A percentile compares a stretch with the other conserved stretches of the same genome.
Evolutionary conservation across 805 yeast genomes (phyloP).

Genomic region (Lachancea cidri): DNA sequence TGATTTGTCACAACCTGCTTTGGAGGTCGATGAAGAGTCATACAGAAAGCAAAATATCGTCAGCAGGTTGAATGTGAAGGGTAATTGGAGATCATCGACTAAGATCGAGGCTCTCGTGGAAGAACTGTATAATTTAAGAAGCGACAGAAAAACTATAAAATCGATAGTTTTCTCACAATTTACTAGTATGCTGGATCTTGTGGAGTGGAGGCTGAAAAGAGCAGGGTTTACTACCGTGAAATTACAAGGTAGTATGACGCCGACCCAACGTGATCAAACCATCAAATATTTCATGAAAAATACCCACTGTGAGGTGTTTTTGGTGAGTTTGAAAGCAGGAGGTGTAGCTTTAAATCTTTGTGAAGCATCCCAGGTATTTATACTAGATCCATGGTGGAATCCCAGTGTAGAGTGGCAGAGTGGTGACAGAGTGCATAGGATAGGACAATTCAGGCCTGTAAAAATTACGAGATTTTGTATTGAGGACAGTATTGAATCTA

Average conservation of each 20-base stretch:
- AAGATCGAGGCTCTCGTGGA: conserved; percentile 95
- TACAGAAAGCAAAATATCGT: conserved; percentile 65
- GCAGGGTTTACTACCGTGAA: conserved; percentile 96
- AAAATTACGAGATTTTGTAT: conserved; percentile 88
- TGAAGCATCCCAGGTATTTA: conserved; percentile 94
- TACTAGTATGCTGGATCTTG: conserved; percentile 91
- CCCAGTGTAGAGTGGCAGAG: conserved; percentile 98
- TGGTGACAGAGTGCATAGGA: conserved; percentile 96
- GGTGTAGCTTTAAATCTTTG: conserved; percentile 96
- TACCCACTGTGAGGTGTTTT: conserved; percentile 84
- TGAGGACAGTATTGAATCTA: conserved; percentile 94
- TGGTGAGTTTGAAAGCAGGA: conserved; percentile 95
- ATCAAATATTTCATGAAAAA: conserved; percentile 90
- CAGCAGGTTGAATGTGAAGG: conserved; percentile 80
- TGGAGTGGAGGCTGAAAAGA: conserved; percentile 90
- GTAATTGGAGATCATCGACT: conserved; percentile 90
- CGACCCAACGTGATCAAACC: conserved; percentile 87
- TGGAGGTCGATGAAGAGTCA: conserved; percentile 54
- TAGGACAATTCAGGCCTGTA: conserved; percentile 93
- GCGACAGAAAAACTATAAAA: conserved; percentile 84
- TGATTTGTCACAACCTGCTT: conserved; percentile 80
- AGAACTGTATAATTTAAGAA: conserved; percentile 79
- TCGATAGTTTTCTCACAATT: conserved; percentile 97
- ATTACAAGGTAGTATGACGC: conserved; percentile 95
- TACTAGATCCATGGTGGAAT: conserved; percentile 99